A percentile compares a stretch with the other conserved stretches of the same genome.
These are phyloP conservation scores for Hypocrella siamensis DNA, from an alignment of 2,329 filamentous ascomycete genomes.

Conservation along the genomic window DNA sequence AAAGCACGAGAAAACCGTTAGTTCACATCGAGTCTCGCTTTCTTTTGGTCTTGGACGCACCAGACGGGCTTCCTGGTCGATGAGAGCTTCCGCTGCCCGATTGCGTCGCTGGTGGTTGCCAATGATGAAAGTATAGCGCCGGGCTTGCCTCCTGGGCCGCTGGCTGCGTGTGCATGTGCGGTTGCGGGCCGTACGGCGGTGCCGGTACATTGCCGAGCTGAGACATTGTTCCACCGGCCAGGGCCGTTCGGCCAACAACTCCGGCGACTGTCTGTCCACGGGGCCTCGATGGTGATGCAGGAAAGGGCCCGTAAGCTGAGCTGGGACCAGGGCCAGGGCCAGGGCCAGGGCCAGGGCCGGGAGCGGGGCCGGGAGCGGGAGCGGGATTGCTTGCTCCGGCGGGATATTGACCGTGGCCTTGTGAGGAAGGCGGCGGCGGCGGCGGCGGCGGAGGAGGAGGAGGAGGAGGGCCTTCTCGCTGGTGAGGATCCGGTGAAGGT, in stretches of 20 bases:
- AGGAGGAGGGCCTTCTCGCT: constrained; percentile 30
- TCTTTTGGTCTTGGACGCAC: constrained; percentile 46
- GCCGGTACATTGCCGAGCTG: constrained; percentile 10
- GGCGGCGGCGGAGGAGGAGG: no score
- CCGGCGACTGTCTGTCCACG: constrained; percentile 33
- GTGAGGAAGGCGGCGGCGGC: no score
- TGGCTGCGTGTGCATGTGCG: constrained; percentile 35
- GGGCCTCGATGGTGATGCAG: constrained; percentile 31
- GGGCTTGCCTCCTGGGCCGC: constrained; percentile 52
- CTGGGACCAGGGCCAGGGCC: neutral
- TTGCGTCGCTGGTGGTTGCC: constrained; percentile 66
- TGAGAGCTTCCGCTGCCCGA: constrained; percentile 37
- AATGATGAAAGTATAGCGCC: constrained; percentile 82
- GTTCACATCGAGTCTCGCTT: constrained; percentile 25
- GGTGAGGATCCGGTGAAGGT: constrained; percentile 33
- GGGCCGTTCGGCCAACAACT: constrained; percentile 21
- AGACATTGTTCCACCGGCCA: constrained; percentile 10
- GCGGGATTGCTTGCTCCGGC: constrained; percentile 13
- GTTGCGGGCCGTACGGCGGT: constrained; percentile 25
- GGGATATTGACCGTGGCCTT: constrained; percentile 25
- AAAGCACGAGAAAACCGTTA: constrained; percentile 18
- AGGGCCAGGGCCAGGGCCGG: neutral
- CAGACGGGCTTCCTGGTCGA: constrained; percentile 59
- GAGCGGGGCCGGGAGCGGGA: constrained; percentile 18
- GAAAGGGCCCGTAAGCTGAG: constrained; percentile 25